These are phyloP conservation scores for Pisolithus microcarpus DNA, from an alignment of 768 basidiomycete species.

Conservation along the genomic window DNA sequence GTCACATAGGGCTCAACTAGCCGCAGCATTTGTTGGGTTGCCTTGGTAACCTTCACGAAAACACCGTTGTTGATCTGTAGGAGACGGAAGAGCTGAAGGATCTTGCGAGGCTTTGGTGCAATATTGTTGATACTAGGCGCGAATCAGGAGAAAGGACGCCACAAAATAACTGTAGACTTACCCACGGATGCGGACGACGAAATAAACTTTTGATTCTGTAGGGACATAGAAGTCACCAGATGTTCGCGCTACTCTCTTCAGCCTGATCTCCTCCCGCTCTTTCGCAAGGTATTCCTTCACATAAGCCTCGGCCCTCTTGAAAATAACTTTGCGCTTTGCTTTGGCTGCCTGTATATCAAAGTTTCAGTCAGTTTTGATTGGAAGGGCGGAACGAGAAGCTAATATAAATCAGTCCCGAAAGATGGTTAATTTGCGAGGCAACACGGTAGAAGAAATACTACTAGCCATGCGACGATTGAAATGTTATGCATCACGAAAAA, in stretches of 20 bases:
- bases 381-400: conserved; percentile 2
- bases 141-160: conserved; percentile 7
- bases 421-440: conserved; percentile 83
- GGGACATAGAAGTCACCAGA: conserved; percentile 97
- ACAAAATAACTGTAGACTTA: conserved; percentile 34
- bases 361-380: conserved; percentile 2
- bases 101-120: conserved; percentile 98
- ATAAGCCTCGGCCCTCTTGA: conserved; percentile 98
- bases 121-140: conserved; percentile 92
- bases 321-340: conserved; percentile 93
- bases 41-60: conserved; percentile 94
- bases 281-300: conserved; percentile 91
- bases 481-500: conserved; percentile 75
- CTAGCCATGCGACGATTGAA: conserved; percentile 76
- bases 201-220: conserved; percentile 94
- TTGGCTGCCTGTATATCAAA: conserved; percentile 58
- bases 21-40: conserved; percentile 96
- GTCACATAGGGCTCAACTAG: conserved; percentile 96
- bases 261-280: conserved; percentile 94
- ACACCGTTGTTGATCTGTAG: conserved; percentile 99
- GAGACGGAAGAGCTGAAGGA: conserved; percentile 94
- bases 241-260: conserved; percentile 87
- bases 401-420: conserved; percentile 57
- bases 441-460: conserved; percentile 43
- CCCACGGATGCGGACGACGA: conserved; percentile 96